Conservation (phyloP, 2,329 filamentous ascomycete genomes). For the Aspergillus quadricinctus region DNA sequence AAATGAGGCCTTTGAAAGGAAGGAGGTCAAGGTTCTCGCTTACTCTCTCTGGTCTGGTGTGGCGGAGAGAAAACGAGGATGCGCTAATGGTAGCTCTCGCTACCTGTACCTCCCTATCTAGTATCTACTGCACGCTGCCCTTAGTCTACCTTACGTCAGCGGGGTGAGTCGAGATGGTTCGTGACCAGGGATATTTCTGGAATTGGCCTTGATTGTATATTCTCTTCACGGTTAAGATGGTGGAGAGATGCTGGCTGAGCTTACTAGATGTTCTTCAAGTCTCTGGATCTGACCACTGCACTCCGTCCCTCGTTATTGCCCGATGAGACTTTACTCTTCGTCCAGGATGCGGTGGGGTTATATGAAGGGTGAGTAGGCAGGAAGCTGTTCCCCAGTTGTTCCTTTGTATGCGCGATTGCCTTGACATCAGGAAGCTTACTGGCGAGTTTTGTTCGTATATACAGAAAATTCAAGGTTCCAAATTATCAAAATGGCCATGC, state of each 20-base stretch:
- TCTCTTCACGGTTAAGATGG: slow-evolving; percentile 8
- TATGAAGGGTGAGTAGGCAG: slow-evolving; percentile 78
- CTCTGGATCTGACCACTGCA: slow-evolving; percentile 92
- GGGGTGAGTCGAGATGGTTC: background rate
- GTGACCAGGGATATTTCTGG: background rate
- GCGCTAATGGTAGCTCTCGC: background rate
- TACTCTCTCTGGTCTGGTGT: background rate
- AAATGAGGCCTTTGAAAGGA: background rate
- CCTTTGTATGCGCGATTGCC: background rate
- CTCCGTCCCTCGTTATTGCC: slow-evolving; percentile 86
- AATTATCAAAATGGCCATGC: slow-evolving; percentile 94
- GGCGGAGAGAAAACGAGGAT: background rate
- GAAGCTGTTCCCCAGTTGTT: slow-evolving; percentile 7
- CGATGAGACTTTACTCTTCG: slow-evolving; percentile 92
- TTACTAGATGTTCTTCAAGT: slow-evolving; percentile 94
- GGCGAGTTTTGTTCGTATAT: slow-evolving; percentile 12
- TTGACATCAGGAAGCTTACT: slow-evolving; percentile 11
- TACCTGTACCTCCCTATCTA: background rate
- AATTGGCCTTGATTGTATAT: slow-evolving; percentile 1
- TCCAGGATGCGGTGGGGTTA: slow-evolving; percentile 93
- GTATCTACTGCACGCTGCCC: background rate
- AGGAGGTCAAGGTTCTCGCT: background rate
- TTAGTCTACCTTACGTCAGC: background rate
- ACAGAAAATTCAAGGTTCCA: slow-evolving; percentile 88
- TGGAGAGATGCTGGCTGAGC: slow-evolving; percentile 20